These are phyloP conservation scores for Hordeum vulgare DNA, from an alignment of 176 grass and related monocot species.

Conservation along the genomic window DNA sequence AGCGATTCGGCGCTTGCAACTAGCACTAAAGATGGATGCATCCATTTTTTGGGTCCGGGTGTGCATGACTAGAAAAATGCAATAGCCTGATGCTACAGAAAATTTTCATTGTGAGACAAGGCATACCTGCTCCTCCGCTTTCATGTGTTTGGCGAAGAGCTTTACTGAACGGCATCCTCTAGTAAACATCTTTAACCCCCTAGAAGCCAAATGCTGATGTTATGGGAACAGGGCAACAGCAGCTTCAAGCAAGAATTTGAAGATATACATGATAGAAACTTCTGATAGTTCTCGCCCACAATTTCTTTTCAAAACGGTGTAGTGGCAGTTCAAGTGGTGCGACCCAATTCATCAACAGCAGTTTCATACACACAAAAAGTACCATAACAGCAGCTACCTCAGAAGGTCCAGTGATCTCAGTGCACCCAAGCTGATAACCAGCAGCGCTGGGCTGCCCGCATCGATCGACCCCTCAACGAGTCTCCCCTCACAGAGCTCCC, in stretches of 20 bases:
- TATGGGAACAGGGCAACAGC: neutral
- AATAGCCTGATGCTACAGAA: neutral
- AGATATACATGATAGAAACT: neutral
- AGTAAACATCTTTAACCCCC: conserved; percentile 79
- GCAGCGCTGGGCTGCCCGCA: conserved; percentile 52
- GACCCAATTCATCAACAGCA: neutral
- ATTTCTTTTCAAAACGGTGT: neutral
- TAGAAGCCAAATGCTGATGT: conserved; percentile 21
- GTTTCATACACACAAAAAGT: conserved; percentile 48
- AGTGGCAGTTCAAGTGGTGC: neutral
- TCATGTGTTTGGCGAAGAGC: conserved; percentile 95
- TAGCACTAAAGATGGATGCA: neutral
- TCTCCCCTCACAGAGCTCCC: conserved; percentile 57
- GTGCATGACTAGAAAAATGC: neutral
- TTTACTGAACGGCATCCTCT: conserved; percentile 71
- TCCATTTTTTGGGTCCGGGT: neutral
- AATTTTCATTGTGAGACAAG: neutral
- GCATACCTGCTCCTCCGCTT: conserved; percentile 84
- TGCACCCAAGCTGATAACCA: conserved; percentile 71
- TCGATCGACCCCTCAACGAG: conserved; percentile 28
- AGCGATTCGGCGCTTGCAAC: neutral
- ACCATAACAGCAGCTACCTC: conserved; percentile 37
- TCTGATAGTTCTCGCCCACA: neutral
- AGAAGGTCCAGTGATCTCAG: conserved; percentile 80
- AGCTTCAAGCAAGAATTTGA: neutral